These are phyloP conservation scores for Clarireedia monteithiana DNA, from an alignment of 2,329 filamentous ascomycete genomes.

Conservation along the genomic window DNA sequence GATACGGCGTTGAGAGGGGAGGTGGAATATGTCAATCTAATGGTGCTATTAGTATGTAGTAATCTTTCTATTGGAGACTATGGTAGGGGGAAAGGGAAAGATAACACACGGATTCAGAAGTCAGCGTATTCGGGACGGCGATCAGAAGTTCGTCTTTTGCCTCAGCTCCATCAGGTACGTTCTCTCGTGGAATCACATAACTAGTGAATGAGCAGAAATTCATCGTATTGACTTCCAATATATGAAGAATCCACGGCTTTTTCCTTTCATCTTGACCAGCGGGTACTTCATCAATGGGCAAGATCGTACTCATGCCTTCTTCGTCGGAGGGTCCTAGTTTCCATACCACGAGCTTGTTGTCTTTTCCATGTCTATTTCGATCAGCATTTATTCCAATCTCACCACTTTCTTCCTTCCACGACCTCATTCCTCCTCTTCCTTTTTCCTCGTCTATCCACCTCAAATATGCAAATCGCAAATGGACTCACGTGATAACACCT, in stretches of 20 bases:
- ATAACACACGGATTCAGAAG: constrained; percentile 56
- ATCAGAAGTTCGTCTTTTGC: constrained; percentile 47
- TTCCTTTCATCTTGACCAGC: constrained; percentile 34
- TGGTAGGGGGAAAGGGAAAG: background rate
- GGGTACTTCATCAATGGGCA: constrained; percentile 60
- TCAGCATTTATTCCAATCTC: background rate
- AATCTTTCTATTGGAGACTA: constrained; percentile 2
- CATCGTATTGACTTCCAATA: constrained; percentile 80
- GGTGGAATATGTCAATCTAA: constrained; percentile 71
- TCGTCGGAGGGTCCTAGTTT: constrained; percentile 57
- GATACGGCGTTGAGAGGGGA: constrained; percentile 67
- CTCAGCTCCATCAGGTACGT: no score
- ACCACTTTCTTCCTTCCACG: background rate
- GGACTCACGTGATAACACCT: constrained; percentile 72
- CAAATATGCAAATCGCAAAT: constrained; percentile 3
- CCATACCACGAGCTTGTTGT: constrained; percentile 84
- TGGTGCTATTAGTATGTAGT: constrained; percentile 14
- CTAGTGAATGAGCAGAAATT: constrained; percentile 84
- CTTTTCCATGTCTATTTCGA: constrained; percentile 69
- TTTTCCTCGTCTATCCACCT: background rate
- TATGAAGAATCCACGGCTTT: constrained; percentile 78
- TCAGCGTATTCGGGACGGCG: constrained; percentile 72
- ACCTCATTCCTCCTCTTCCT: no score
- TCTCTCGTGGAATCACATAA: background rate
- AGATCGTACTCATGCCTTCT: constrained; percentile 51